Evolutionary conservation across 768 basidiomycete genomes (phyloP).

Genomic region (Butyriboletus loyo): DNA sequence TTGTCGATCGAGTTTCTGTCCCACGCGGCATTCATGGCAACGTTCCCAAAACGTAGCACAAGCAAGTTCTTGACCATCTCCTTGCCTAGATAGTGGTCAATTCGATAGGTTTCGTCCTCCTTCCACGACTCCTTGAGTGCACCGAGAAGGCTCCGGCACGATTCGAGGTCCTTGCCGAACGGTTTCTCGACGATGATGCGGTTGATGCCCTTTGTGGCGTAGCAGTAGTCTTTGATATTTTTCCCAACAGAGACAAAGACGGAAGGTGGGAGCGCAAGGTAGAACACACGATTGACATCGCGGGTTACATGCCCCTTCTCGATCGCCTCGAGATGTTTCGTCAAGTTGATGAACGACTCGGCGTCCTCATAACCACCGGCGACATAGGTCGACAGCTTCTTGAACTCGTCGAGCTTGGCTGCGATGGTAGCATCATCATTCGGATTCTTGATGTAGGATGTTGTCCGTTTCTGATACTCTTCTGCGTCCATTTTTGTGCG

Average conservation of each 20-base stretch:
- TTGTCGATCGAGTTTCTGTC: slow-evolving; percentile 96
- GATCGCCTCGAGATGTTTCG: slow-evolving; percentile 71
- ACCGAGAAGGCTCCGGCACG: slow-evolving; percentile 72
- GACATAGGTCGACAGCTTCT: slow-evolving; percentile 74
- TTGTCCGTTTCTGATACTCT: slow-evolving; percentile 83
- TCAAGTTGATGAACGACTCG: slow-evolving; percentile 72
- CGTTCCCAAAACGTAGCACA: slow-evolving; percentile 92
- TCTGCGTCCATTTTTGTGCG: slow-evolving; percentile 88
- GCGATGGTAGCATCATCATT: slow-evolving; percentile 58
- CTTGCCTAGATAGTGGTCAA: slow-evolving; percentile 99
- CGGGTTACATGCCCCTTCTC: slow-evolving; percentile 66
- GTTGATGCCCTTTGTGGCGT: slow-evolving; percentile 69
- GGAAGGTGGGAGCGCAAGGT: slow-evolving; percentile 95
- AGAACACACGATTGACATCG: slow-evolving; percentile 83
- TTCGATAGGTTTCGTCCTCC: slow-evolving; percentile 98
- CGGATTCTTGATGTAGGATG: slow-evolving; percentile 80
- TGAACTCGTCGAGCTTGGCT: slow-evolving; percentile 78
- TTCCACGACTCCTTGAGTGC: slow-evolving; percentile 85
- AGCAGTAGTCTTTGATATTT: slow-evolving; percentile 80
- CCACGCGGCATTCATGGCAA: slow-evolving; percentile 85
- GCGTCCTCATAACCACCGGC: slow-evolving; percentile 87
- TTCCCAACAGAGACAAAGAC: slow-evolving; percentile 90
- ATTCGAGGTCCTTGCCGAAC: slow-evolving; percentile 92
- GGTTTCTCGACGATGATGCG: slow-evolving; percentile 98
- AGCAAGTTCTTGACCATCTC: slow-evolving; percentile 99